Percentiles rank a stretch among this genome's conserved stretches.
Conservation (phyloP, 208 protist species). For the Jaenimonas drosophilae region DNA sequence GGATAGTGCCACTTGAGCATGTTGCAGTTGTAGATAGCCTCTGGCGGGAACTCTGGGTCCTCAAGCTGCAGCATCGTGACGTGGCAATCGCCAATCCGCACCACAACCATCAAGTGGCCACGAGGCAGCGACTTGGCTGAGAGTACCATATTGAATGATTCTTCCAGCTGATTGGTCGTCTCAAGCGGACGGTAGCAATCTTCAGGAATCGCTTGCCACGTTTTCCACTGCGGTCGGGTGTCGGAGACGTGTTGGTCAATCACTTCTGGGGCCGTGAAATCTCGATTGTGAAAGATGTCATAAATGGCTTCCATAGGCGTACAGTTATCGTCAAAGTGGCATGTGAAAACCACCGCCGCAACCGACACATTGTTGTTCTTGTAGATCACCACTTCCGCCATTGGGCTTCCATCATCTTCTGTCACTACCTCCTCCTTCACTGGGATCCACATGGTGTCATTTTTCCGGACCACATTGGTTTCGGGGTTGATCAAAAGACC, state of each 20-base stretch:
- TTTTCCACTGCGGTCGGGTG: conserved; percentile 44
- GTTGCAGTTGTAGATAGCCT: conserved; percentile 64
- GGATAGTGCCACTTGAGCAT: conserved; percentile 87
- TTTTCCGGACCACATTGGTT: conserved; percentile 48
- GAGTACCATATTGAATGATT: conserved; percentile 60
- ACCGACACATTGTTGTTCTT: conserved; percentile 77
- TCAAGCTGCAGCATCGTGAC: conserved; percentile 67
- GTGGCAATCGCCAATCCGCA: conserved; percentile 80
- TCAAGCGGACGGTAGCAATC: conserved; percentile 57
- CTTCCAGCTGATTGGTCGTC: conserved; percentile 59
- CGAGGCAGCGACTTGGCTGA: conserved; percentile 16
- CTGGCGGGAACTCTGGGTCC: conserved; percentile 53
- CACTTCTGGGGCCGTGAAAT: conserved; percentile 13
- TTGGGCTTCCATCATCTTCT: conserved; percentile 12
- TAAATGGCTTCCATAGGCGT: conserved; percentile 50
- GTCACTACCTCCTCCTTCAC: conserved; percentile 14
- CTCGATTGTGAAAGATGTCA: conserved; percentile 36
- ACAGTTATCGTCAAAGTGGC: conserved; percentile 43
- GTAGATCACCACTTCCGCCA: conserved; percentile 50
- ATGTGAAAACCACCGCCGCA: conserved; percentile 74
- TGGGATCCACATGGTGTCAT: conserved; percentile 75
- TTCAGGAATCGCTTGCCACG: conserved; percentile 52
- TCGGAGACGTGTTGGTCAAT: conserved; percentile 47
- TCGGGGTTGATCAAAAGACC: conserved; percentile 58
- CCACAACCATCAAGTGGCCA: conserved; percentile 79